Evolutionary conservation across 345 rosid genomes (phyloP), one percentile per base, ranked within the genome.

Genomic region (Zanthoxylum bungeanum): DNA sequence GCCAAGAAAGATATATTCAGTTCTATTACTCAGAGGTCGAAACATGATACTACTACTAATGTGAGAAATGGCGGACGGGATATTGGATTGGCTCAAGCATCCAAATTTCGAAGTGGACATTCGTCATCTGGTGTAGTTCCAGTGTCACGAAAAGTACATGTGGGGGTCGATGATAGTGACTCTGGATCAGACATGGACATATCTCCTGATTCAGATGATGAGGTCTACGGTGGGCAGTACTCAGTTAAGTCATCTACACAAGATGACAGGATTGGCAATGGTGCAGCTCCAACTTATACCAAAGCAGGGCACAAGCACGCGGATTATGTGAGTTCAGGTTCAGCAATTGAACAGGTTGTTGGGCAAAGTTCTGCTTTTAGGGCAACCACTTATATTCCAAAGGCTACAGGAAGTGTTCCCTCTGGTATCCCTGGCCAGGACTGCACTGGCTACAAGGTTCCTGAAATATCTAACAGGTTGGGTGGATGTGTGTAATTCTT

Each of bases 181-280:
- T 82, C 87, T 3, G 89, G 76, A 57, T 89, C 98, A 21, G 93
- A 91, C 64, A 88, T 84, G 86, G 91, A 87, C 64, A 81, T 74
- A 75, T 55, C 82, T 16, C 79, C 90, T 33, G 87, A 87, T 72
- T 88, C 92, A 0, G 94, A 88, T 57, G 96, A 93, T 64, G 88
- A 82, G 52, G 75, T 70, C 22, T 76, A 66, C 76, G 77, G 82
- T 25, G 73, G 77, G 55, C 76, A 66, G 7, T 77, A 77, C 71
- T 83, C 89, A 0, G 79, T 84, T 33, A 87, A 84, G 61, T 85
- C 81, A 3, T 89, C 88, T 47, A 86, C 93, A 44, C 92, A 75
- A 72, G 89, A 89, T 83, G 81, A 78, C 50, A 77, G 73, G 73
- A 60, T 52, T 76, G 69, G 52, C 62, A 66, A 33, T 80, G 69